Evolutionary conservation across 2,329 filamentous ascomycete species (phyloP).

Genomic region (Arthroderma sp.): DNA sequence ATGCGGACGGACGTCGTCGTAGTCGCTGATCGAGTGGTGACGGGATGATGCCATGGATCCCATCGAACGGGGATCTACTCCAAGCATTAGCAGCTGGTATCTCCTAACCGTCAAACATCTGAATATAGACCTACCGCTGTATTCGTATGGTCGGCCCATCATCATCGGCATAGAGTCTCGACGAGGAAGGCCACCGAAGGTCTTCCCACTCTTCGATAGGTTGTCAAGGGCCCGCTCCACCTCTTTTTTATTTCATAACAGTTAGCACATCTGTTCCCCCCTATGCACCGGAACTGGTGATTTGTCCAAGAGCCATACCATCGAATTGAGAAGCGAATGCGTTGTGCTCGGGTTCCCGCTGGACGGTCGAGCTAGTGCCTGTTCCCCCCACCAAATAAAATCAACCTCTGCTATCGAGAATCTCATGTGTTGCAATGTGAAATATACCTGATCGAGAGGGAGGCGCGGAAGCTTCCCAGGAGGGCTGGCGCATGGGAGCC

Average conservation of each 20-base stretch:
- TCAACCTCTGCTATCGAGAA: not conserved
- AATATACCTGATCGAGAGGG: slow-evolving; percentile 57
- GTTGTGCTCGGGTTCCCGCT: slow-evolving; percentile 55
- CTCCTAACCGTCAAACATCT: slow-evolving; percentile 9
- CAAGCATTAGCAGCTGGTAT: not conserved
- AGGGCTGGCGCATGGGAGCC: slow-evolving; percentile 50
- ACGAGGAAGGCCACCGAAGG: slow-evolving; percentile 60
- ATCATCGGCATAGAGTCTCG: slow-evolving; percentile 67
- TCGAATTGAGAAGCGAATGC: slow-evolving; percentile 84
- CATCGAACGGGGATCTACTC: slow-evolving; percentile 56
- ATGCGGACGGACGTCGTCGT: slow-evolving; percentile 62
- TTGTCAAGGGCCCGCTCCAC: slow-evolving; percentile 94
- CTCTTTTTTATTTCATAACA: slow-evolving; percentile 45
- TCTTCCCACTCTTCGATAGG: slow-evolving; percentile 90
- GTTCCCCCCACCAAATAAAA: slow-evolving; percentile 14
- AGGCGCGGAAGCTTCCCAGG: slow-evolving; percentile 57
- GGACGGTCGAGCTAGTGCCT: slow-evolving; percentile 65
- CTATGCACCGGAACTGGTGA: not conserved
- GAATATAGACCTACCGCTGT: slow-evolving; percentile 40
- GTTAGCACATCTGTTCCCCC: not conserved
- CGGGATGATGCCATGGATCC: slow-evolving; percentile 48
- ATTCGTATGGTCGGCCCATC: slow-evolving; percentile 48
- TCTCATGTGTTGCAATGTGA: not conserved
- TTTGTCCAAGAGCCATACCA: slow-evolving; percentile 50
- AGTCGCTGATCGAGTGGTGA: slow-evolving; percentile 76